phyloP scores from a whole-genome alignment of 179 eudicot species.

The Gypsophila paniculata region DNA sequence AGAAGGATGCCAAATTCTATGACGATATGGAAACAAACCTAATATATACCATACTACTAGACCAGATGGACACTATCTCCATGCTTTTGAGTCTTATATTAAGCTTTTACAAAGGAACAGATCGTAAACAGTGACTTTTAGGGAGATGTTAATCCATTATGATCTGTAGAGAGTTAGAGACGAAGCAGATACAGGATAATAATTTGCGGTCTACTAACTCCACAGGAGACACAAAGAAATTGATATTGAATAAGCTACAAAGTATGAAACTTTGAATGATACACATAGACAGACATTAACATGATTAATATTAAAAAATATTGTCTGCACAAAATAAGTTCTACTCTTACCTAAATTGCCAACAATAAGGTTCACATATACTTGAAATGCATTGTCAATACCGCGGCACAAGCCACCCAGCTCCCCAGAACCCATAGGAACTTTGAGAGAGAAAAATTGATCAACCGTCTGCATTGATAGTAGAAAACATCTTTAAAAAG shows the following conservation, averaged over 20 bases:
- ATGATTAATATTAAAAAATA: not conserved
- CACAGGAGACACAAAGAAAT: not conserved
- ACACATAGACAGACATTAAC: not conserved
- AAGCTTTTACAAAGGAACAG: not conserved
- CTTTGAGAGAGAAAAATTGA: conserved; percentile 81
- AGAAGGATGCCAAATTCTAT: conserved; percentile 5
- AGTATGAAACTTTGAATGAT: conserved; percentile 6
- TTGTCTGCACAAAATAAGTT: not conserved
- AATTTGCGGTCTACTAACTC: not conserved
- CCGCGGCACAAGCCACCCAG: conserved; percentile 82
- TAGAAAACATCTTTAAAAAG: conserved; percentile 4
- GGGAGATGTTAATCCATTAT: not conserved
- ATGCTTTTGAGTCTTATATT: not conserved
- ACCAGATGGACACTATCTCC: conserved; percentile 5
- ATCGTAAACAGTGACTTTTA: not conserved
- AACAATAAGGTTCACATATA: conserved; percentile 59
- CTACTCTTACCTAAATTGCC: conserved; percentile 61
- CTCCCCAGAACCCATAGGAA: conserved; percentile 92
- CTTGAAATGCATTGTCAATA: conserved; percentile 96
- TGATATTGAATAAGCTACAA: not conserved
- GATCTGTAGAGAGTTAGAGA: not conserved
- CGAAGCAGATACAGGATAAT: not conserved
- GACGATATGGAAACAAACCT: not conserved
- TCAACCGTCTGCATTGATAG: conserved; percentile 76
- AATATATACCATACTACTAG: conserved; percentile 2